A percentile compares a stretch with the other conserved stretches of the same genome.
phyloP scores from a whole-genome alignment of 441 rosid species.

The Daphne laureola region DNA sequence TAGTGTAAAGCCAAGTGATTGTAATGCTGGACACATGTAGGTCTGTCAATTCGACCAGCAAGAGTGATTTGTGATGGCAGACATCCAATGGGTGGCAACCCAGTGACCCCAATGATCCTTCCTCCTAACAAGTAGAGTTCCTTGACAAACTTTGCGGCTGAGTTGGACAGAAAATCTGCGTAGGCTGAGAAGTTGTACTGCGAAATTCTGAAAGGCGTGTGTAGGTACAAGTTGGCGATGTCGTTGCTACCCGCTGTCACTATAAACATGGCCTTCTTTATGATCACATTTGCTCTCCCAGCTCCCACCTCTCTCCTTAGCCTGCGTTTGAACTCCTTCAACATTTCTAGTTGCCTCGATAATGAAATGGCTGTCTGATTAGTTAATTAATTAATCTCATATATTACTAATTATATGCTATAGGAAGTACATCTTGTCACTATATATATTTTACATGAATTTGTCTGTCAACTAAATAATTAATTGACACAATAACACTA shows the following conservation, averaged over 20 bases:
- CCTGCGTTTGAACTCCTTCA: slow-evolving; percentile 48
- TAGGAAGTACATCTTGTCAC: too few relatives aligned
- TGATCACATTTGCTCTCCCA: slow-evolving; percentile 29
- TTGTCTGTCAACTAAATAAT: too few relatives aligned
- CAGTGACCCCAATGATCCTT: slow-evolving; percentile 50
- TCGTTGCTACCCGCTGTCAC: slow-evolving; percentile 69
- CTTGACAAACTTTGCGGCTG: slow-evolving; percentile 49
- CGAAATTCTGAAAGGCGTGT: slow-evolving; percentile 20
- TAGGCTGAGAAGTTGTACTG: slow-evolving; percentile 43
- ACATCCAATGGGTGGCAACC: slow-evolving; percentile 74
- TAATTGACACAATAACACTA: too few relatives aligned
- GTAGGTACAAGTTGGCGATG: slow-evolving; percentile 54
- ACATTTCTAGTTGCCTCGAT: slow-evolving; percentile 37
- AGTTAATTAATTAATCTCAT: background rate
- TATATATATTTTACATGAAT: too few relatives aligned
- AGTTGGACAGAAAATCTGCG: slow-evolving; percentile 38
- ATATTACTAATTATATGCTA: too few relatives aligned
- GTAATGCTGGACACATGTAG: slow-evolving; percentile 30
- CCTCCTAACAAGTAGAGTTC: slow-evolving; percentile 52
- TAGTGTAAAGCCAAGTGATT: slow-evolving; percentile 26
- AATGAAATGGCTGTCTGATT: slow-evolving; percentile 33
- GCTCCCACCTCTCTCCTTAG: slow-evolving; percentile 44
- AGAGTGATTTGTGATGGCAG: slow-evolving; percentile 63
- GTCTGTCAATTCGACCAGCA: slow-evolving; percentile 37
- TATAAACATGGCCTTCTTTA: slow-evolving; percentile 30